Evolutionary conservation across 2,329 filamentous ascomycete species (phyloP).

Genomic region (Chalaropsis thielavioides): DNA sequence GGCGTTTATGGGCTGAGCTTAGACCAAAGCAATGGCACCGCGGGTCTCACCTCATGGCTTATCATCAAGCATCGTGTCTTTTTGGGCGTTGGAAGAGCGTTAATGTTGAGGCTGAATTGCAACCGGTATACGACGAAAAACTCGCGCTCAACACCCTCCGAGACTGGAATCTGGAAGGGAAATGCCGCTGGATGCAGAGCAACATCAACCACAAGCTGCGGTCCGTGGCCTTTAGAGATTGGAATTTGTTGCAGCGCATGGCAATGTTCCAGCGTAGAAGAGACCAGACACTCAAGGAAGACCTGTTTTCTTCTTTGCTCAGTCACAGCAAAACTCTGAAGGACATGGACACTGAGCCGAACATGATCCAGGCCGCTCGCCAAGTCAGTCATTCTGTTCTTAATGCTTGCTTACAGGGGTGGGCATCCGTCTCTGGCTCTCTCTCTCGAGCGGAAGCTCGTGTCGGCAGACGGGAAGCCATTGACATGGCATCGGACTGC

Average conservation of each 20-base stretch:
- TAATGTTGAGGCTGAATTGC: conserved; percentile 1
- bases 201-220: conserved; percentile 9
- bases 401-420: background rate
- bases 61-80: background rate
- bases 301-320: conserved; percentile 5
- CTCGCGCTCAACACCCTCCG: conserved; percentile 9
- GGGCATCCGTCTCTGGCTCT: conserved; percentile 2
- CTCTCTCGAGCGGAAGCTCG: conserved; percentile 5
- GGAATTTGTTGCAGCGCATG: conserved; percentile 17
- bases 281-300: background rate
- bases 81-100: conserved; percentile 4
- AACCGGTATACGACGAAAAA: conserved; percentile 7
- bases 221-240: conserved; percentile 15
- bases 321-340: background rate
- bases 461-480: conserved; percentile 9
- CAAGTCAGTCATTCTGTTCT: background rate
- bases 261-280: conserved; percentile 8
- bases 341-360: conserved; percentile 1
- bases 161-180: conserved; percentile 17
- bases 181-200: conserved; percentile 11
- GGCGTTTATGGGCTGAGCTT: conserved; percentile 8
- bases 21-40: background rate
- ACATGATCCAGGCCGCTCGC: conserved; percentile 6
- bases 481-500: background rate
- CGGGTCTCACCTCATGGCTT: conserved; percentile 6